Evolutionary conservation across 805 yeast species (phyloP).

Genomic region (Torulaspora delbrueckii): DNA sequence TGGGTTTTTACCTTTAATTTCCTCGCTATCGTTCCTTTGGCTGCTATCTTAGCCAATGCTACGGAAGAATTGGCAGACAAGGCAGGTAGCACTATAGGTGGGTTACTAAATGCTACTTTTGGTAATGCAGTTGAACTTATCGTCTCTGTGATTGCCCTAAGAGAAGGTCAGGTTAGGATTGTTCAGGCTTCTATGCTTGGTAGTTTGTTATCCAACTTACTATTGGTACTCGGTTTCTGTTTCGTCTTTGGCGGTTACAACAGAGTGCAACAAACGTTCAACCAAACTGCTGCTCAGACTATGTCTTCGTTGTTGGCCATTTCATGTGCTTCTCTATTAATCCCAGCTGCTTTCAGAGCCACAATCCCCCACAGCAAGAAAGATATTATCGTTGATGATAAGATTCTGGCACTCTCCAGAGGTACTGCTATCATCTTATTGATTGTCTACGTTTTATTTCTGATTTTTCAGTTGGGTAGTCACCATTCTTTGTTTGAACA

Average conservation of each 20-base stretch:
- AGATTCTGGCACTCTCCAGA: conserved; percentile 71
- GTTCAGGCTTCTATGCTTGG: conserved; percentile 98
- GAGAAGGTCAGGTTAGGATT: conserved; percentile 80
- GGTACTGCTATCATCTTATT: conserved; percentile 80
- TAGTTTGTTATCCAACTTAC: conserved; percentile 78
- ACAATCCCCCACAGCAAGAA: conserved; percentile 49
- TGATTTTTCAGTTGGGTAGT: conserved; percentile 83
- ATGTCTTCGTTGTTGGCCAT: conserved; percentile 93
- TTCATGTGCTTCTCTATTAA: conserved; percentile 79
- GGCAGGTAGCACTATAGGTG: conserved; percentile 90
- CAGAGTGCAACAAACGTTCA: conserved; percentile 79
- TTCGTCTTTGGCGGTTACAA: conserved; percentile 89
- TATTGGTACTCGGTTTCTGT: conserved; percentile 92
- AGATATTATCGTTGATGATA: conserved; percentile 35
- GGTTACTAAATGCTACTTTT: conserved; percentile 90
- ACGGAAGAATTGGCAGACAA: conserved; percentile 87
- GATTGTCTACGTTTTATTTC: conserved; percentile 68
- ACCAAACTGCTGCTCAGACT: conserved; percentile 96
- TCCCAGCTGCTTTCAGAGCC: conserved; percentile 96
- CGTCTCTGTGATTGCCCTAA: conserved; percentile 85
- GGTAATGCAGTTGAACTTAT: conserved; percentile 98
- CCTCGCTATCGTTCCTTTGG: conserved; percentile 86
- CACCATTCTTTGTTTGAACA: conserved; percentile 73
- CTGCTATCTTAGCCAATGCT: conserved; percentile 83
- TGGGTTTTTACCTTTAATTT: conserved; percentile 70